Evolutionary conservation across 768 basidiomycete genomes (phyloP).

Genomic region (Tricholoma terreum): DNA sequence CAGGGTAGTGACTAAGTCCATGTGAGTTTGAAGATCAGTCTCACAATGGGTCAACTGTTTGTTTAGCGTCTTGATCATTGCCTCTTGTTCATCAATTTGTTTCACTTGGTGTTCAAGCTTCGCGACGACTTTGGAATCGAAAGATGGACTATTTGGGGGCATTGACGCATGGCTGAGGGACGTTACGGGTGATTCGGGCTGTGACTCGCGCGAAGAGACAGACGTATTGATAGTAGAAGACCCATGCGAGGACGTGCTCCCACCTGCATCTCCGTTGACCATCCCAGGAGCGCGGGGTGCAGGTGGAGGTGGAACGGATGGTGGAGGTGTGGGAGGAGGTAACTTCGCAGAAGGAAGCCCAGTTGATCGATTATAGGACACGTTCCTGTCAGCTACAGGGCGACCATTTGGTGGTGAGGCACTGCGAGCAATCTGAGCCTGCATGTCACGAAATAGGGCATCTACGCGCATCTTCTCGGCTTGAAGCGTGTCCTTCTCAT

Average conservation of each 20-base stretch:
- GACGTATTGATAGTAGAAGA: constrained; percentile 53
- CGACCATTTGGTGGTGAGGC: constrained; percentile 55
- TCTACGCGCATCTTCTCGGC: constrained; percentile 72
- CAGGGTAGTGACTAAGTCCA: constrained; percentile 82
- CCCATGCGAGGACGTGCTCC: constrained; percentile 60
- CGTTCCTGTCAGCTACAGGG: constrained; percentile 47
- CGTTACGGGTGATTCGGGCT: constrained; percentile 63
- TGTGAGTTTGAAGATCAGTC: constrained; percentile 84
- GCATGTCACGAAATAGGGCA: constrained; percentile 68
- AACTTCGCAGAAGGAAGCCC: constrained; percentile 70
- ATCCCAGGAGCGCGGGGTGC: constrained; percentile 49
- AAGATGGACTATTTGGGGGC: constrained; percentile 33
- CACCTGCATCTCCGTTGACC: constrained; percentile 45
- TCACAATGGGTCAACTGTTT: constrained; percentile 94
- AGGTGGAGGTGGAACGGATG: constrained; percentile 81
- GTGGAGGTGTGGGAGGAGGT: constrained; percentile 87
- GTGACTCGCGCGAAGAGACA: constrained; percentile 64
- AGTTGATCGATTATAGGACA: constrained; percentile 54
- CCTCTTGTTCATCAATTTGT: constrained; percentile 79
- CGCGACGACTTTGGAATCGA: constrained; percentile 54
- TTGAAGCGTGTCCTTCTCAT: constrained; percentile 77
- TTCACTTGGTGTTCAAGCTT: constrained; percentile 74
- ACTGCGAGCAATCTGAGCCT: constrained; percentile 66
- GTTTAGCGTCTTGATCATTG: constrained; percentile 91
- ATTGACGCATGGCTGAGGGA: constrained; percentile 51